Evolutionary conservation across 306 rosid genomes (phyloP).

Genomic region (Malus sieversii): DNA sequence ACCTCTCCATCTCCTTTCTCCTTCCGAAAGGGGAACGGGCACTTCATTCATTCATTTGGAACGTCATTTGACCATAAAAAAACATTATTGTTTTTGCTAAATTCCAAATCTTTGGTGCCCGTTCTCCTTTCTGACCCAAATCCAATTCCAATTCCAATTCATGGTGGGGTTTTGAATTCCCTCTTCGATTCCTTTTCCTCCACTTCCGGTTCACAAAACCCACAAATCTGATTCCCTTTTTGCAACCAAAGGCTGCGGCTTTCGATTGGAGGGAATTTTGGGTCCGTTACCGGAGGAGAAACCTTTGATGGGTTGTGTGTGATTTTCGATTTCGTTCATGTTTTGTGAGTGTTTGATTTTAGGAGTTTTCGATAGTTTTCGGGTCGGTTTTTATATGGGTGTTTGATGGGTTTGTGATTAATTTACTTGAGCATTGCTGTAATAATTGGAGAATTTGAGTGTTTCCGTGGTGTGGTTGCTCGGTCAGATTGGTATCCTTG

Average conservation of each 20-base stretch:
- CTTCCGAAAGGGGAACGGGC: conserved; percentile 32
- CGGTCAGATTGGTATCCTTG: conserved; percentile 30
- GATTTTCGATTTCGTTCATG: not conserved
- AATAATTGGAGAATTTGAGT: conserved; percentile 6
- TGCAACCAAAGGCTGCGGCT: not conserved
- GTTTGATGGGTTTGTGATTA: conserved; percentile 6
- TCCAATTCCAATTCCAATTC: not conserved
- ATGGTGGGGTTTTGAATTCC: conserved; percentile 4
- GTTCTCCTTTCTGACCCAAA: conserved; percentile 21
- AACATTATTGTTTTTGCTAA: not conserved
- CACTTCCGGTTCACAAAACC: not conserved
- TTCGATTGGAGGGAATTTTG: not conserved
- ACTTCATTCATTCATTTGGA: not conserved
- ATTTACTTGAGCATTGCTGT: conserved; percentile 15
- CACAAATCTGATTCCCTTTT: not conserved
- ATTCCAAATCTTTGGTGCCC: not conserved
- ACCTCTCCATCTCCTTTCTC: conserved; percentile 16
- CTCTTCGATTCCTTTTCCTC: not conserved
- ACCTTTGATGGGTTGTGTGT: not conserved
- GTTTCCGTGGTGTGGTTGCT: conserved; percentile 3
- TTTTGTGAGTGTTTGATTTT: not conserved
- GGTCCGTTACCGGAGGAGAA: not conserved
- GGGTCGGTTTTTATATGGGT: not conserved
- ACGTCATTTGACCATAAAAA: not conserved
- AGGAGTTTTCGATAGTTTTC: not conserved